These are phyloP conservation scores for Malus hybrid DNA, from an alignment of 331 rosid species.

Conservation along the genomic window DNA sequence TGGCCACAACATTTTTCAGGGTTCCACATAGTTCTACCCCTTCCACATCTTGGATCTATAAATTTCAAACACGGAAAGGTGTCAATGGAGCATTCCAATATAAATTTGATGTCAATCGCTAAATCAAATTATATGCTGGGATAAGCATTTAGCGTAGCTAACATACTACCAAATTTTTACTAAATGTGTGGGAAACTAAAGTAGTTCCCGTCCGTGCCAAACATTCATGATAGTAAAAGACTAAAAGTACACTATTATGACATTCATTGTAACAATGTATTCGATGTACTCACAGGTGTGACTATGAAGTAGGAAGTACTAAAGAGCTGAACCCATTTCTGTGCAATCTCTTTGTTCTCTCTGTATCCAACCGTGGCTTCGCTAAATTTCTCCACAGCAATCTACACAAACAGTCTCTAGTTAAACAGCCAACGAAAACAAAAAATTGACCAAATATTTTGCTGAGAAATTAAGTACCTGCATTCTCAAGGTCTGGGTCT, in stretches of 20 bases:
- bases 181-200: background rate
- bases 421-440: background rate
- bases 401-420: constrained; percentile 29
- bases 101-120: no score
- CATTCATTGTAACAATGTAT: background rate
- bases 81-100: no score
- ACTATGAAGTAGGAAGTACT: constrained; percentile 83
- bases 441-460: background rate
- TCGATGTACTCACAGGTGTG: constrained; percentile 62
- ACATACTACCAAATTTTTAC: no score
- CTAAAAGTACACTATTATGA: background rate
- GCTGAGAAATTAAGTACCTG: constrained; percentile 33
- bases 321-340: constrained; percentile 89
- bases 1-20: no score
- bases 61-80: no score
- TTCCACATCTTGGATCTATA: no score
- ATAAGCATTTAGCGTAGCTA: no score
- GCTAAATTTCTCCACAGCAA: constrained; percentile 84
- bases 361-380: constrained; percentile 95
- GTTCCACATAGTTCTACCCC: no score
- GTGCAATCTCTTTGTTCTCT: constrained; percentile 54
- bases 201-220: background rate
- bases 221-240: background rate
- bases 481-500: constrained; percentile 67
- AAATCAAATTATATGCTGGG: no score